Conservation (phyloP, 2,329 filamentous ascomycete genomes). For the Paecilomyces variotii region DNA sequence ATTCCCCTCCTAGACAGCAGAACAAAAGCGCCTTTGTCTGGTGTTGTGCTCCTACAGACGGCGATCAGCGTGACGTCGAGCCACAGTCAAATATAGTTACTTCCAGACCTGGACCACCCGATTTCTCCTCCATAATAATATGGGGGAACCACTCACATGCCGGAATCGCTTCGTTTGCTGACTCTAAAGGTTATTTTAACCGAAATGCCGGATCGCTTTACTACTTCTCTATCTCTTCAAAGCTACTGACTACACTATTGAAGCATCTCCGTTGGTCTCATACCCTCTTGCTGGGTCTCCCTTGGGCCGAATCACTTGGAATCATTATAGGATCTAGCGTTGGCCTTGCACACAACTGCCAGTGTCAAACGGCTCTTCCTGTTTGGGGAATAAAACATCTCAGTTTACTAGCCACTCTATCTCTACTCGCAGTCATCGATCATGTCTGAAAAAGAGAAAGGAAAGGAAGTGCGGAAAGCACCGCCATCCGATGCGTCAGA, state of each 20-base stretch:
- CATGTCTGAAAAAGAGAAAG: not conserved
- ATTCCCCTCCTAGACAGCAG: no score
- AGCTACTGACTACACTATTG: not conserved
- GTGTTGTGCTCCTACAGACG: not conserved
- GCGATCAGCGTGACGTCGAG: not conserved
- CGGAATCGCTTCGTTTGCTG: not conserved
- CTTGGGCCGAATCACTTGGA: conserved; percentile 7
- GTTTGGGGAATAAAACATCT: not conserved
- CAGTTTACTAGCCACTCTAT: not conserved
- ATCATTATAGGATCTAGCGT: not conserved
- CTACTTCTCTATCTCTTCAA: not conserved
- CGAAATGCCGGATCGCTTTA: not conserved
- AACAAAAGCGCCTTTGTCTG: not conserved
- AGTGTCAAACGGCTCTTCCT: not conserved
- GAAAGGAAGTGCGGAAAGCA: not conserved
- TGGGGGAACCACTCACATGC: not conserved
- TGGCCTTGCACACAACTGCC: not conserved
- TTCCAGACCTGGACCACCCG: not conserved
- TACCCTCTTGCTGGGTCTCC: conserved; percentile 10
- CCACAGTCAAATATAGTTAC: not conserved
- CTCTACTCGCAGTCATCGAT: not conserved
- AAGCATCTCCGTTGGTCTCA: conserved; percentile 2
- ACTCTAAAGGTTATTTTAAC: not conserved
- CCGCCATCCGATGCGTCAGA: not conserved
- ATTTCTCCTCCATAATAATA: not conserved